Evolutionary conservation across 495 filamentous ascomycete species (phyloP).

Genomic region (Aspergillus taichungensis): DNA sequence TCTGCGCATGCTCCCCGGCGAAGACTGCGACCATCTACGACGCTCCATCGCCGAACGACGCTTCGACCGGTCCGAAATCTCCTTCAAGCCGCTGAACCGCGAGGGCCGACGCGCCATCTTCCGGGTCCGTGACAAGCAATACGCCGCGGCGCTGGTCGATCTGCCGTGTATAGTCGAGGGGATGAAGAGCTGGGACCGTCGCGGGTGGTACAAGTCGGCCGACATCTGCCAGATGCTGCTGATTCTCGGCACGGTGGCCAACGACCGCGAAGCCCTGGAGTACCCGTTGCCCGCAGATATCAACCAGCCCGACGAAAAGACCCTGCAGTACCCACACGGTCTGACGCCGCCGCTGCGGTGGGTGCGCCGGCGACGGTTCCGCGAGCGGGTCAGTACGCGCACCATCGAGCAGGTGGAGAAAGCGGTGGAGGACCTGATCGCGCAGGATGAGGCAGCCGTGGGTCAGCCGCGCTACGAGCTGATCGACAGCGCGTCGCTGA

Average conservation of each 20-base stretch:
- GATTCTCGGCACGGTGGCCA: conserved; percentile 60
- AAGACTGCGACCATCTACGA: conserved; percentile 74
- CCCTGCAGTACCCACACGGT: conserved; percentile 80
- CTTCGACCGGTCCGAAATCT: conserved; percentile 60
- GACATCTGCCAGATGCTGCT: conserved; percentile 95
- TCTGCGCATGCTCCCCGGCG: conserved; percentile 76
- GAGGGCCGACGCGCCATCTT: conserved; percentile 69
- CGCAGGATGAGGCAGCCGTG: conserved; percentile 53
- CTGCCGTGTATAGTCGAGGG: conserved; percentile 86
- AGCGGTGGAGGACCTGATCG: conserved; percentile 67
- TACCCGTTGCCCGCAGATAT: conserved; percentile 58
- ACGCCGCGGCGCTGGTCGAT: conserved; percentile 77
- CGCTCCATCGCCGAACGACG: conserved; percentile 60
- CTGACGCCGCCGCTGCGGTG: conserved; percentile 86
- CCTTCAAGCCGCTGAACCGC: conserved; percentile 66
- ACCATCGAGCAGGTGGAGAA: conserved; percentile 85
- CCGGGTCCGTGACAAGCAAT: conserved; percentile 57
- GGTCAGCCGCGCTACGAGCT: conserved; percentile 50
- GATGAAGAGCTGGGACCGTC: conserved; percentile 94
- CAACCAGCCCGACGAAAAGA: conserved; percentile 45
- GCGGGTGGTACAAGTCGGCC: conserved; percentile 82
- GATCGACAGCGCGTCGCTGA: conserved; percentile 50
- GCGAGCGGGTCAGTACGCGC: conserved; percentile 63
- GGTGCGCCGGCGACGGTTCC: conserved; percentile 76
- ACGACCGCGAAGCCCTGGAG: conserved; percentile 64